These are phyloP conservation scores for Pythium brassicae DNA, from an alignment of 352 stramenopile genomes.

Conservation along the genomic window DNA sequence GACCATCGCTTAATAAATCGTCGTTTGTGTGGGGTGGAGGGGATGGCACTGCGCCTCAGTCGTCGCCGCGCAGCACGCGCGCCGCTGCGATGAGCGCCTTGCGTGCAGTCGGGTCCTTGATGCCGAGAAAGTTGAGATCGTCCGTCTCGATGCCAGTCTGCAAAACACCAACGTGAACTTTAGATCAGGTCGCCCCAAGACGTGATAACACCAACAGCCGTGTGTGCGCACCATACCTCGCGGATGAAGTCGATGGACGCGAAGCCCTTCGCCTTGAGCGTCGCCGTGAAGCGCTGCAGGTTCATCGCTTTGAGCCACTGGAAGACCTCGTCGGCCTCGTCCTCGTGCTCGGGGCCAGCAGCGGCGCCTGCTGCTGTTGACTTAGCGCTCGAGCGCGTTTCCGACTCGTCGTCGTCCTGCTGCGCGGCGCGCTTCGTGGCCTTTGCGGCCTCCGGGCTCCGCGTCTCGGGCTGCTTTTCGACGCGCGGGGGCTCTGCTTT, in stretches of 20 bases:
- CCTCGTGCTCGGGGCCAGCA: slow-evolving; percentile 27
- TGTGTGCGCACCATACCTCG: slow-evolving; percentile 34
- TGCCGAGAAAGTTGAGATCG: slow-evolving; percentile 83
- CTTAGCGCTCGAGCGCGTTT: slow-evolving; percentile 13
- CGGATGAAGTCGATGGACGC: slow-evolving; percentile 78
- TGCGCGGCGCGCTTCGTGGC: background rate
- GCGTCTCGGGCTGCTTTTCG: slow-evolving; percentile 13
- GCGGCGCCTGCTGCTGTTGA: slow-evolving; percentile 16
- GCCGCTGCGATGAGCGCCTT: slow-evolving; percentile 59
- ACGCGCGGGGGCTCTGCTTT: background rate
- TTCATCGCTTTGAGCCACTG: slow-evolving; percentile 65
- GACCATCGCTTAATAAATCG: too few relatives aligned
- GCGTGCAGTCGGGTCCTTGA: slow-evolving; percentile 60
- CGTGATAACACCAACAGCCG: background rate
- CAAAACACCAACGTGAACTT: background rate
- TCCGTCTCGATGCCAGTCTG: slow-evolving; percentile 84
- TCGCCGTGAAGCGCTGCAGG: slow-evolving; percentile 49
- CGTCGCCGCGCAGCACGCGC: slow-evolving; percentile 42
- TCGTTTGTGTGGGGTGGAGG: too few relatives aligned
- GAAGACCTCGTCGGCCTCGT: slow-evolving; percentile 66
- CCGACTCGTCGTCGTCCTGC: background rate
- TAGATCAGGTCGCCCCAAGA: too few relatives aligned
- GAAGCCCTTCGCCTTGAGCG: slow-evolving; percentile 79
- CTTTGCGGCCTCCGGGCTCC: slow-evolving; percentile 6
- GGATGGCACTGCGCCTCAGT: slow-evolving; percentile 8